Evolutionary conservation across 257 asterid species (phyloP).

Genomic region (Jacaranda mimosifolia): DNA sequence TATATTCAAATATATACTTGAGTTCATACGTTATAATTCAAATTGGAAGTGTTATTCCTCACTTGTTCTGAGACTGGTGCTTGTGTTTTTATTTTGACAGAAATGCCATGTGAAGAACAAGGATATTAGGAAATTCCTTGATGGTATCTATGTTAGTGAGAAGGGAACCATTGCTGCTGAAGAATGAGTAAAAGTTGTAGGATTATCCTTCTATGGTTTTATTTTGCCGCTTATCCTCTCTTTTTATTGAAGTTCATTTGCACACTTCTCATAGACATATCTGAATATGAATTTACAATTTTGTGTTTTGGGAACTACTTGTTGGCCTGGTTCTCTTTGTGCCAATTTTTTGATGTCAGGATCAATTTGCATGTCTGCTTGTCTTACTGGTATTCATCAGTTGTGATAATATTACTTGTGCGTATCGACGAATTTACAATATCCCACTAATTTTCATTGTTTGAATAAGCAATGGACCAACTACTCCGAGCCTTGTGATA

Average conservation of each 20-base stretch:
- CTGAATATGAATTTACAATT: slow-evolving; percentile 38
- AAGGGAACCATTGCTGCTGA: slow-evolving; percentile 73
- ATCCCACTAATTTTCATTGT: background rate
- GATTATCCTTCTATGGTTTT: slow-evolving; percentile 6
- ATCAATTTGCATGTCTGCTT: background rate
- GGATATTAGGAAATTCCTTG: slow-evolving; percentile 86
- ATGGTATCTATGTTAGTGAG: slow-evolving; percentile 87
- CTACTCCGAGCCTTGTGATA: background rate
- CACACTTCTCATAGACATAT: slow-evolving; percentile 23
- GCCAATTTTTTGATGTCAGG: background rate
- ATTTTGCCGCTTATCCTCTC: slow-evolving; percentile 28
- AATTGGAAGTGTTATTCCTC: background rate
- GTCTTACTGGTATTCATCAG: background rate
- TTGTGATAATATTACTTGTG: background rate
- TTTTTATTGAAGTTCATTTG: slow-evolving; percentile 26
- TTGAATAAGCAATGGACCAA: background rate
- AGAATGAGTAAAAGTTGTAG: slow-evolving; percentile 45
- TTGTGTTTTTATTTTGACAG: slow-evolving; percentile 37
- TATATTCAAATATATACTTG: background rate
- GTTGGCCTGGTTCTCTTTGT: background rate
- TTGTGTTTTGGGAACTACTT: slow-evolving; percentile 27
- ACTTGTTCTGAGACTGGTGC: background rate
- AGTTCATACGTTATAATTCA: background rate
- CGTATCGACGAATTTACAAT: background rate
- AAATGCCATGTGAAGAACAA: slow-evolving; percentile 92